Evolutionary conservation across 768 basidiomycete genomes (phyloP).

Genomic region (Chalciporus sphaerocephalus): DNA sequence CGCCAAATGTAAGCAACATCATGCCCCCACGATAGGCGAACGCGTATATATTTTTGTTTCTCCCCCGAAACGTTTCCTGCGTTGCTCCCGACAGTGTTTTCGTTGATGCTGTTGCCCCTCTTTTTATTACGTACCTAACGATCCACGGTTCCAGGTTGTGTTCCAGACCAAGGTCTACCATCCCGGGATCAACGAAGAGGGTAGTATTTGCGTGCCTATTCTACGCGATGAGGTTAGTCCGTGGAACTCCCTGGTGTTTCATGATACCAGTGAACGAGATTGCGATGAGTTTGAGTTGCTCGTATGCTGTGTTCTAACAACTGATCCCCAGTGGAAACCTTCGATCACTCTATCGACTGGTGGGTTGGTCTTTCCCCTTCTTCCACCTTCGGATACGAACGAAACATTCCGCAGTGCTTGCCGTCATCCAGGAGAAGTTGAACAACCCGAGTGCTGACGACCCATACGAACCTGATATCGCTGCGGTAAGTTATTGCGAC

Average conservation of each 20-base stretch:
- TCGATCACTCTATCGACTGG: conserved; percentile 69
- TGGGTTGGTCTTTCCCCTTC: conserved; percentile 25
- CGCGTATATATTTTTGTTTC: conserved; percentile 1
- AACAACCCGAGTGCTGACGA: conserved; percentile 88
- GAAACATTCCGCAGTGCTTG: conserved; percentile 49
- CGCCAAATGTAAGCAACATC: conserved; percentile 55
- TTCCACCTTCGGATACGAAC: conserved; percentile 7
- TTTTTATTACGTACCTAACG: conserved; percentile 19
- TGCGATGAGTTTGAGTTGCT: not conserved
- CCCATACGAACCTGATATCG: conserved; percentile 85
- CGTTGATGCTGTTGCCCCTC: not conserved
- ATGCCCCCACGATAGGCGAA: not conserved
- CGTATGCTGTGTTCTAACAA: conserved; percentile 2
- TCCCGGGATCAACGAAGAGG: conserved; percentile 88
- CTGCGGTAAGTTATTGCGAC: conserved; percentile 52
- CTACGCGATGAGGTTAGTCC: conserved; percentile 72
- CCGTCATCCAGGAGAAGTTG: conserved; percentile 75
- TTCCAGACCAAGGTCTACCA: conserved; percentile 88
- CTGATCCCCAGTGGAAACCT: conserved; percentile 70
- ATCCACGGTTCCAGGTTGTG: conserved; percentile 49
- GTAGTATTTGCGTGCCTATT: conserved; percentile 78
- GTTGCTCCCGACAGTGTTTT: conserved; percentile 2
- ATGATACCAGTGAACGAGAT: not conserved
- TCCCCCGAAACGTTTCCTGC: conserved; percentile 21
- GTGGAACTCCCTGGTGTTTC: conserved; percentile 3